Evolutionary conservation across 306 rosid genomes (phyloP), one percentile per base, ranked within the genome.

Genomic region (peach (Prunus persica)): DNA sequence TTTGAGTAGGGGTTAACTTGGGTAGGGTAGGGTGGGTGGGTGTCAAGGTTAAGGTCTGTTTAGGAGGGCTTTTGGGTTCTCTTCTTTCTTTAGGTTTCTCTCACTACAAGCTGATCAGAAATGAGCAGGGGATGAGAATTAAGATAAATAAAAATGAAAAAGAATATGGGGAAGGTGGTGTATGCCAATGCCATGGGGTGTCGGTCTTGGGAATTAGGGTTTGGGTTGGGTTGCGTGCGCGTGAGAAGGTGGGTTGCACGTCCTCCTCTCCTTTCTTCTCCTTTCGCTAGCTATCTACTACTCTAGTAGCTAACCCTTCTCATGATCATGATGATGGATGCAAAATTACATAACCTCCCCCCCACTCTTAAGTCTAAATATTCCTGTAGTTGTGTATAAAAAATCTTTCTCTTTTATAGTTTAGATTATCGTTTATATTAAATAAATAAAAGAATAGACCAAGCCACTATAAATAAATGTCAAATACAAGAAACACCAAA

Each of bases 181-280:
- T 8, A 8, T 25, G 43, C 43, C 43, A 7, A 38, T 38, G 43
- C 43, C 43, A 38, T 38, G 43, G 43, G n/a, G 65, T 73, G 68
- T 73, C 68, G 46, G 57, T 60, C 77, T 73, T 73, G 57, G 57
- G 58, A 73, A 60, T 73, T 73, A 73, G 77, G 77, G 77, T 58
- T 73, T 73, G 41, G 9, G 25, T 73, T 38, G 68, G 45, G 58
- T 60, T 43, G 28, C 65, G 67, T 72, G 76, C 56, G 55, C 67
- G 65, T 30, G 67, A 72, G 67, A 41, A 57, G 54, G 76, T 72
- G 76, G 76, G 15, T 41, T 72, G 76, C 76, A 43, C 56, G 52
- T 55, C 52, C 22, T 22, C 46, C 63, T 34, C 8, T 3, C 28
- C 6, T 16, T n/a, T 54, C 58, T 8, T 11, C 16, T 12, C 5